These are phyloP conservation scores for Arthrobotrys entomopaga DNA, from an alignment of 2,329 filamentous ascomycete species.

Conservation along the genomic window DNA sequence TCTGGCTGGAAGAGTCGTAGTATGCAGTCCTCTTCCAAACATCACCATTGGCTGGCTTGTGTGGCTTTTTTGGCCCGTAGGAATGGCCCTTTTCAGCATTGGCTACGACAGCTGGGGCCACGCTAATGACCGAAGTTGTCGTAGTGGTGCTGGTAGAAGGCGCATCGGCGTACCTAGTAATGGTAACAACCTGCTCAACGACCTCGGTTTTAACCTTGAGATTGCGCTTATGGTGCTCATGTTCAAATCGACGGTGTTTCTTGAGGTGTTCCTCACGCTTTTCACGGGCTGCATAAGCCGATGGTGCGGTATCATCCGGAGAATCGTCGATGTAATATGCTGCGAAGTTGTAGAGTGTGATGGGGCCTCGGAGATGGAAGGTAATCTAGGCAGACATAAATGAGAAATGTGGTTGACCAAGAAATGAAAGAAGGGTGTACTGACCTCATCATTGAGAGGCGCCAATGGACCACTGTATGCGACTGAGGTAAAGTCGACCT, in stretches of 20 bases:
- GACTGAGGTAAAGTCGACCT: constrained; percentile 14
- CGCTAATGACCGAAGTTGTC: constrained; percentile 3
- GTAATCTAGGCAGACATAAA: constrained; percentile 20
- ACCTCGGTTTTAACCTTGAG: constrained; percentile 43
- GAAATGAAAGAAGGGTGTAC: neutral
- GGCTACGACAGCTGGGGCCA: constrained; percentile 35
- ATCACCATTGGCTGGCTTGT: constrained; percentile 27
- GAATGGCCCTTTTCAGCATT: constrained; percentile 34
- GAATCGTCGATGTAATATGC: constrained; percentile 48
- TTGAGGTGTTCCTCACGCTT: constrained; percentile 34
- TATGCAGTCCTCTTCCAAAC: constrained; percentile 35
- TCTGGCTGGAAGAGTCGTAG: constrained; percentile 45
- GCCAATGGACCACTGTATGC: constrained; percentile 48
- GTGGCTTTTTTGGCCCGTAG: constrained; percentile 18
- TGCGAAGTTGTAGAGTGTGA: constrained; percentile 46
- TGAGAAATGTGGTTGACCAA: neutral
- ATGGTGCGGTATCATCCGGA: constrained; percentile 31
- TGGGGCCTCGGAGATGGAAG: constrained; percentile 49
- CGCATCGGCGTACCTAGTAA: constrained; percentile 41
- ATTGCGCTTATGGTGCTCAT: constrained; percentile 42
- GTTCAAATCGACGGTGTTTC: constrained; percentile 38
- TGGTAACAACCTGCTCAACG: constrained; percentile 37
- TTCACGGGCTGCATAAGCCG: constrained; percentile 20
- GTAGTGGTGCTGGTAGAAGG: constrained; percentile 19
- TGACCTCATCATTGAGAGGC: constrained; percentile 45